Evolutionary conservation across 495 filamentous ascomycete genomes (phyloP).

Genomic region (Pseudevernia furfuracea): DNA sequence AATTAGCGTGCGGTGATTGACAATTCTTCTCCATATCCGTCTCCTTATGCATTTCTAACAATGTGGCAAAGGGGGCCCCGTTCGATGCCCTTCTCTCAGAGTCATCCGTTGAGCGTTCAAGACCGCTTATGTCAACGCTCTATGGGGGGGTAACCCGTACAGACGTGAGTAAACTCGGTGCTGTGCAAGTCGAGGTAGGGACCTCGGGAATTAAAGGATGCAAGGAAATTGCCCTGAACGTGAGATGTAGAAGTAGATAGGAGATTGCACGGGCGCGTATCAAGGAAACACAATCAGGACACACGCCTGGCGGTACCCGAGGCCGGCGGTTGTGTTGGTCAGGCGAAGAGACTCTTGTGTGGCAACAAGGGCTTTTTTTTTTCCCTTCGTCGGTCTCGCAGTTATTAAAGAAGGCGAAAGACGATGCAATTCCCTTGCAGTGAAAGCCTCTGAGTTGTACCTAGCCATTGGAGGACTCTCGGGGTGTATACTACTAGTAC

Average conservation of each 20-base stretch:
- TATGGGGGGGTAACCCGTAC: neutral
- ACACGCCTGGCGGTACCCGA: neutral
- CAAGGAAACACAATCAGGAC: neutral
- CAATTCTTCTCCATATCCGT: neutral
- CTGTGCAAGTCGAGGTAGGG: neutral
- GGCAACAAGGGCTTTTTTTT: neutral
- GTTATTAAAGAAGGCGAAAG: too few species aligned
- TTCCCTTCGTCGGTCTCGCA: neutral
- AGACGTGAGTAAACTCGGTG: neutral
- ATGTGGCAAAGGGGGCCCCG: neutral
- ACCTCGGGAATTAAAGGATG: neutral
- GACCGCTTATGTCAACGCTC: neutral
- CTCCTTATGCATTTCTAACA: neutral
- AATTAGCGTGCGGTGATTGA: neutral
- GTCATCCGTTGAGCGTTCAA: too few species aligned
- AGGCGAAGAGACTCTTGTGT: too few species aligned
- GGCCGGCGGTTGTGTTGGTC: neutral
- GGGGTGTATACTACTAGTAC: too few species aligned
- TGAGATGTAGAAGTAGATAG: neutral
- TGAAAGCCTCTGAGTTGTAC: neutral
- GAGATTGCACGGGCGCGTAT: neutral
- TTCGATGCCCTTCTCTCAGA: neutral
- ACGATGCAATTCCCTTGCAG: neutral
- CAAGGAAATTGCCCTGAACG: neutral
- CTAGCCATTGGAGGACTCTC: too few species aligned